Percentiles rank a stretch among this genome's conserved stretches.
Evolutionary conservation across 139 green algal species (phyloP).

Genomic region (Bryopsis sp.): DNA sequence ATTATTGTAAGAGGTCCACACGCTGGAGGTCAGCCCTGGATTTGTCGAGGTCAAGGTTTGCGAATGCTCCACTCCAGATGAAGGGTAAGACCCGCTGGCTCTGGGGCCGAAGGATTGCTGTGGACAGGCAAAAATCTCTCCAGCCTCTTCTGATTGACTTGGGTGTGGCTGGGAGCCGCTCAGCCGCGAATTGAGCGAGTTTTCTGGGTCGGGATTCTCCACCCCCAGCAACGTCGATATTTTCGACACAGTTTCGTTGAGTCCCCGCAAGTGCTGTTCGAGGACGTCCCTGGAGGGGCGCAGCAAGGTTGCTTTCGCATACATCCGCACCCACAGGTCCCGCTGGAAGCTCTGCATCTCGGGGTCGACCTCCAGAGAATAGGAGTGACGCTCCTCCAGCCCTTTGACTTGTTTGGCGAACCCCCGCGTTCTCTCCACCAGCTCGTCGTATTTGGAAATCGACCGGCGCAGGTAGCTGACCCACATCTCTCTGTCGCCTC

Average conservation of each 20-base stretch:
- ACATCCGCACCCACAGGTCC: not conserved
- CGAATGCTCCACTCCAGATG: not conserved
- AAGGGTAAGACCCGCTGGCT: not conserved
- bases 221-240: not conserved
- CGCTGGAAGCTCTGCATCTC: not conserved
- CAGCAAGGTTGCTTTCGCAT: not conserved
- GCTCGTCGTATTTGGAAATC: slow-evolving; percentile 23
- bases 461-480: slow-evolving; percentile 21
- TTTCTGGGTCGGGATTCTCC: not conserved
- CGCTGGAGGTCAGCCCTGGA: not conserved
- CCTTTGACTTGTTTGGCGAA: no score
- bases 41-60: not conserved
- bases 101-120: not conserved
- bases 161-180: not conserved
- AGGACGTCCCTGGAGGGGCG: not conserved
- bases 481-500: slow-evolving; percentile 26
- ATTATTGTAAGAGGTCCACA: slow-evolving; percentile 3
- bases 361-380: not conserved
- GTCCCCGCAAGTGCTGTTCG: not conserved
- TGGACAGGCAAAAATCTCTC: not conserved
- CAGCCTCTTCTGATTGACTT: not conserved
- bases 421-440: slow-evolving; percentile 21
- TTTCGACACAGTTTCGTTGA: not conserved
- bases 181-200: not conserved
- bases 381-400: no score